phyloP scores from a whole-genome alignment of 2,329 filamentous ascomycete species.

The Samsoniella hepiali region DNA sequence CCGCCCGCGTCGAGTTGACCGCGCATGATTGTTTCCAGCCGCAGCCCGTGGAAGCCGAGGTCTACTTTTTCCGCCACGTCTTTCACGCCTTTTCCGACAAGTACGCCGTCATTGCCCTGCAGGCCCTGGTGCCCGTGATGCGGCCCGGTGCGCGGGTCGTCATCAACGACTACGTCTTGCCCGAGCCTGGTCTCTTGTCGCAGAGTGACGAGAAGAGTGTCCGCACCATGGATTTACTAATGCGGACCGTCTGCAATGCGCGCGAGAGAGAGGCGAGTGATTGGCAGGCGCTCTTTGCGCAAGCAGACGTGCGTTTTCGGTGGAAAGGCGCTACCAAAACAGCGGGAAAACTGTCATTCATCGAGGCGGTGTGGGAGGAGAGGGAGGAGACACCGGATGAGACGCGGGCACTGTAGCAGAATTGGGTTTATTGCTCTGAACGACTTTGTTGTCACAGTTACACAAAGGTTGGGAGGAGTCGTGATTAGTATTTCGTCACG shows the following conservation, averaged over 20 bases:
- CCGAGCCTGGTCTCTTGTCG: slow-evolving; percentile 30
- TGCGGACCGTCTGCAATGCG: slow-evolving; percentile 45
- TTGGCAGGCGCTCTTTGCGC: slow-evolving; percentile 40
- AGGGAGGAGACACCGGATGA: neutral
- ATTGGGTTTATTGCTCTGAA: neutral
- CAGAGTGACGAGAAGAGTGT: slow-evolving; percentile 38
- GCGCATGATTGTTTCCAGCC: slow-evolving; percentile 52
- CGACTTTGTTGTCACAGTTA: slow-evolving; percentile 8
- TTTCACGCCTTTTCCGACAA: slow-evolving; percentile 55
- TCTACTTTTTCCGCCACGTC: slow-evolving; percentile 54
- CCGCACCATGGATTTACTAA: slow-evolving; percentile 43
- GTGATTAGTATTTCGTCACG: neutral
- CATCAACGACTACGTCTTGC: slow-evolving; percentile 37
- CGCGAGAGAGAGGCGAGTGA: slow-evolving; percentile 43
- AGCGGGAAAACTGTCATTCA: slow-evolving; percentile 33
- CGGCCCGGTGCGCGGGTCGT: slow-evolving; percentile 45
- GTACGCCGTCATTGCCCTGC: slow-evolving; percentile 41
- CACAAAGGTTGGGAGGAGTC: slow-evolving; percentile 6
- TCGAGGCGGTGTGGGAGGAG: slow-evolving; percentile 35
- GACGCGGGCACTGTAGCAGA: neutral
- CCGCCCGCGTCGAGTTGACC: slow-evolving; percentile 35
- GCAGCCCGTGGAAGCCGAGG: slow-evolving; percentile 48
- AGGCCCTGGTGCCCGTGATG: slow-evolving; percentile 46
- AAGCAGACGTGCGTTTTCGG: slow-evolving; percentile 36
- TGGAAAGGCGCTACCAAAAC: slow-evolving; percentile 31